Evolutionary conservation across 2,329 filamentous ascomycete species (phyloP), one percentile per base, ranked within the genome.

Genomic region (Aureobasidium uvarum): DNA sequence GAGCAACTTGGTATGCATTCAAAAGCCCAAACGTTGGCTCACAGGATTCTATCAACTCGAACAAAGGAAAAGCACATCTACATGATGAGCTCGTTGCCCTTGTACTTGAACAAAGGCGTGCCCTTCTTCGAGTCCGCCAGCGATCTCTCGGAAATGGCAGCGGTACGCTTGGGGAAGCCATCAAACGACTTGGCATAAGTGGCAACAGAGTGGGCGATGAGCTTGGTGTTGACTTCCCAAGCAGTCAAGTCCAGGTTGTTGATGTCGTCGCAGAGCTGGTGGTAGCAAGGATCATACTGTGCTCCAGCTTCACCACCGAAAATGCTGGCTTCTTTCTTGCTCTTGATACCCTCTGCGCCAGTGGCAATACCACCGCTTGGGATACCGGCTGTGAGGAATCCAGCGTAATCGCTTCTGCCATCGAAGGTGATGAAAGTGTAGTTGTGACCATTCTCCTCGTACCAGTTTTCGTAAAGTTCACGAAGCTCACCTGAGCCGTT

Each of bases 391-490:
- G 85, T 82, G 71, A 92, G 88, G 79, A 94, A 93, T 1, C 86
- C 88, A 59, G 87, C 89, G 71, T 94, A 94, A 76, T 95, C 91
- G 68, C 87, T 91, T 66, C 90, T 86, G 7, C 90, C 90, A 70
- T 92, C 88, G 69, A 95, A 94, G 2, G 86, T 84, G 33, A 90
- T 90, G 66, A 89, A 85, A 0, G 86, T 89, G 73, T 87, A 88
- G 75, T 87, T 86, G 65, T 87, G 80, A 1, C 82, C 86, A 25
- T 87, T 81, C 1, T 79, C 76, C 67, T 81, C 76, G 77, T 89
- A 92, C 82, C 85, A 92, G 56, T 86, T 80, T 23, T 87, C 79
- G 74, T 91, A 92, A 41, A 78, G 67, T 87, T 78, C 66, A 87
- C 84, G 65, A 91, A 66, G 81, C 73, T 91, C 83, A 68, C 88